Evolutionary conservation across 352 stramenopile species (phyloP).

Genomic region (Globisporangium heterothallicum): DNA sequence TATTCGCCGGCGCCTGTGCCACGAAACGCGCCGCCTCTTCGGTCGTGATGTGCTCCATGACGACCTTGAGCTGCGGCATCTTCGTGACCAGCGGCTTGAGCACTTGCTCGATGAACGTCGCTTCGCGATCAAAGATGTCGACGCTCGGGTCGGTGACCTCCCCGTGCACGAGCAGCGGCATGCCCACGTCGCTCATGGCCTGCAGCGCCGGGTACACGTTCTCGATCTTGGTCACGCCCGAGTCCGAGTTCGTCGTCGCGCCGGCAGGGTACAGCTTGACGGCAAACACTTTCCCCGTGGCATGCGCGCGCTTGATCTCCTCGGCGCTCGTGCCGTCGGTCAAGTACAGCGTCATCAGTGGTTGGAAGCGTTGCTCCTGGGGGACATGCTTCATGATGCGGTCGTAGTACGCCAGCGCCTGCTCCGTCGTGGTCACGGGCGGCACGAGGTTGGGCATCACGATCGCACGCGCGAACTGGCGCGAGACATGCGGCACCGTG

Average conservation of each 20-base stretch:
- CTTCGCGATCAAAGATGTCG: constrained; percentile 99
- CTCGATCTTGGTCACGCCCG: constrained; percentile 95
- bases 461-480: constrained; percentile 87
- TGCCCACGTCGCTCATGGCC: constrained; percentile 74
- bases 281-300: constrained; percentile 88
- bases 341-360: constrained; percentile 97
- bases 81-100: constrained; percentile 92
- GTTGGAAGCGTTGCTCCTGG: constrained; percentile 80
- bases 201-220: constrained; percentile 89
- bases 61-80: constrained; percentile 94
- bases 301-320: constrained; percentile 92
- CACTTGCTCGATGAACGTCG: constrained; percentile 94
- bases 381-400: constrained; percentile 89
- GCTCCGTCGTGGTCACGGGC: constrained; percentile 92
- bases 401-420: constrained; percentile 95
- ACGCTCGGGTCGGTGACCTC: constrained; percentile 92
- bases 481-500: constrained; percentile 75
- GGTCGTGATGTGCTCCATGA: constrained; percentile 99
- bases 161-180: constrained; percentile 95
- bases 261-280: constrained; percentile 97
- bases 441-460: constrained; percentile 99
- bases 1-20: constrained; percentile 73
- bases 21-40: constrained; percentile 96
- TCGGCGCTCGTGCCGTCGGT: constrained; percentile 96
- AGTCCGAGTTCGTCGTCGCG: constrained; percentile 98